phyloP scores from a whole-genome alignment of 116 monocot species.

The Trichopus zeylanicus region DNA sequence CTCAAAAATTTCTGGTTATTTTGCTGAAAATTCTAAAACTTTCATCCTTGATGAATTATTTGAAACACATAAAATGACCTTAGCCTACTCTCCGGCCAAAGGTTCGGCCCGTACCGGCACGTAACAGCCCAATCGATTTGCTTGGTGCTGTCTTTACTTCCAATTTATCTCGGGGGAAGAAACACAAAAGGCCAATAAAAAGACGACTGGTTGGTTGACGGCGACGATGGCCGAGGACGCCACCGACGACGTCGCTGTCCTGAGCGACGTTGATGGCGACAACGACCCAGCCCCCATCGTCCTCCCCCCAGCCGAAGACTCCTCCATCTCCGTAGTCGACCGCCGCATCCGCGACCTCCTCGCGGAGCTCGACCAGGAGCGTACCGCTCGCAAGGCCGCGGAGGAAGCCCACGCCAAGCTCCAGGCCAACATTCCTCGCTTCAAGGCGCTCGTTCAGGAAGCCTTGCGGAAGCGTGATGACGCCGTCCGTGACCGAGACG shows the following conservation, averaged over 20 bases:
- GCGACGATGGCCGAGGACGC: too few relatives aligned
- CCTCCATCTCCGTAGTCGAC: not conserved
- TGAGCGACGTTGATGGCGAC: constrained; percentile 79
- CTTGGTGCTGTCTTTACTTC: too few relatives aligned
- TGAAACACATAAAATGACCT: too few relatives aligned
- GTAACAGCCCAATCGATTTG: too few relatives aligned
- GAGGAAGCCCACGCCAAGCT: constrained; percentile 30
- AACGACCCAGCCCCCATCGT: constrained; percentile 26
- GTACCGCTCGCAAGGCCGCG: constrained; percentile 37
- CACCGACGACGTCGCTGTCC: constrained; percentile 36
- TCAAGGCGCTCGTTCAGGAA: constrained; percentile 52
- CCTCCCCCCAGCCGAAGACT: constrained; percentile 13
- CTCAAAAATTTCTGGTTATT: too few relatives aligned
- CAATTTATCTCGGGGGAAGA: too few relatives aligned
- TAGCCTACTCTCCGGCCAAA: too few relatives aligned
- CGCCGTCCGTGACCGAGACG: constrained; percentile 35
- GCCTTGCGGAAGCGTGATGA: constrained; percentile 62
- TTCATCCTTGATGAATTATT: too few relatives aligned
- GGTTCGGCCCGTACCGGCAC: too few relatives aligned
- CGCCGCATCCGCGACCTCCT: constrained; percentile 39
- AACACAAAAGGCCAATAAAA: too few relatives aligned
- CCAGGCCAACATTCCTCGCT: constrained; percentile 31
- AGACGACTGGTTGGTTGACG: too few relatives aligned
- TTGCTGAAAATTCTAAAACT: too few relatives aligned
- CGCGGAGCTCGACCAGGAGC: constrained; percentile 71